Percentiles rank a stretch among this genome's conserved stretches.
Conservation (phyloP, 2,329 filamentous ascomycete species). For the Aureobasidium subglaciale region DNA sequence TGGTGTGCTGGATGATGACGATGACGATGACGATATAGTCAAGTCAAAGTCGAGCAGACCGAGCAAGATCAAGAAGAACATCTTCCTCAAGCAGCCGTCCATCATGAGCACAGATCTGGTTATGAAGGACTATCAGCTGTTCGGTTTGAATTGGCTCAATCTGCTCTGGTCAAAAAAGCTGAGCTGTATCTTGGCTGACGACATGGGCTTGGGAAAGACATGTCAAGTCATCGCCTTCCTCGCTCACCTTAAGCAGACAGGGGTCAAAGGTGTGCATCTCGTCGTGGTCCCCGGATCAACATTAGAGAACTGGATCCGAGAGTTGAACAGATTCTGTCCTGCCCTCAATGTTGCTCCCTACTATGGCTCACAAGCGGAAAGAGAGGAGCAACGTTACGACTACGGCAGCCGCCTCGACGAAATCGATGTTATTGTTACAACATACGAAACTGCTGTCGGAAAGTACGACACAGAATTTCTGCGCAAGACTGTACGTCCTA, state of each 20-base stretch:
- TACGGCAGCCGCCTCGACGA: conserved; percentile 57
- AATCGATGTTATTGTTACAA: conserved; percentile 65
- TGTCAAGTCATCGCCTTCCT: conserved; percentile 93
- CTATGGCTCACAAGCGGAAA: conserved; percentile 62
- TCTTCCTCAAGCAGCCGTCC: conserved; percentile 58
- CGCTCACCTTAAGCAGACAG: conserved; percentile 68
- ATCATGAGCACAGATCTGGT: conserved; percentile 68
- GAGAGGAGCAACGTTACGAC: conserved; percentile 59
- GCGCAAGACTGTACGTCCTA: conserved; percentile 45
- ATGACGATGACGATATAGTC: conserved; percentile 24
- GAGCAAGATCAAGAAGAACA: conserved; percentile 34
- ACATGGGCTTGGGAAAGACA: conserved; percentile 94
- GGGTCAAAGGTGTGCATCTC: conserved; percentile 64
- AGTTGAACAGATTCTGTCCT: conserved; percentile 83
- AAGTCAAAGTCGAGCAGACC: conserved; percentile 31
- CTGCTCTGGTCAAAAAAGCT: conserved; percentile 72
- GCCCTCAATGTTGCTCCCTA: conserved; percentile 64
- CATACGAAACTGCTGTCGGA: conserved; percentile 56
- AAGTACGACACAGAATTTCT: conserved; percentile 58
- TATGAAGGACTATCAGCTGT: conserved; percentile 90
- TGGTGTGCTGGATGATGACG: conserved; percentile 26
- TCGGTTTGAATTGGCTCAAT: conserved; percentile 90
- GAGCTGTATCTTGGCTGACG: conserved; percentile 88
- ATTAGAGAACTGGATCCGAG: conserved; percentile 88
- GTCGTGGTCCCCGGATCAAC: conserved; percentile 90